Evolutionary conservation across 1,284 basidiomycete species (phyloP), one percentile per base, ranked within the genome.

Genomic region (Sporisorium iseilematis-ciliati): DNA sequence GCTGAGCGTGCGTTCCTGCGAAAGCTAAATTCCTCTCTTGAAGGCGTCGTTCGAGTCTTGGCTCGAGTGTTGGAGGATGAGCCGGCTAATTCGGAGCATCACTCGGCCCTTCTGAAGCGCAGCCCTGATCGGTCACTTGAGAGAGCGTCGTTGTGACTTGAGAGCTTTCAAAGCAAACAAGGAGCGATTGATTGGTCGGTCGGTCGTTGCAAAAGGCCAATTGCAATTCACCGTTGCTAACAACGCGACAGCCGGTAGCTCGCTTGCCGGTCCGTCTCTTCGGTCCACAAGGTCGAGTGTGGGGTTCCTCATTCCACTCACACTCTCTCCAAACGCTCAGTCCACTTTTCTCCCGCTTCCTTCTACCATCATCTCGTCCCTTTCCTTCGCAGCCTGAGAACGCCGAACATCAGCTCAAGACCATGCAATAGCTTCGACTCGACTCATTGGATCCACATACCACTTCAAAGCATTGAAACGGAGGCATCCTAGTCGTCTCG

Each of bases 241-340:
- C 18, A 50, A 20, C 10, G 26, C 14, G 29, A 18, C 26, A n/a
- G 20, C 57, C 46, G 58, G 58, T 46, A 41, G 21, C 35, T 38
- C 51, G 46, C 46, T 64, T 64, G 16, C 53, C 31, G 23, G 57
- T 33, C 49, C 20, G 49, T 51, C 33, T 35, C 49, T 20, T 51
- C 33, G 49, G 48, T 50, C 48, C 26, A 40, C 31, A 35, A 50
- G 29, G 29, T 38, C 43, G 40, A 64, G 33, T 65, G 56, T 41
- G 56, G 50, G 62, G 50, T 58, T 31, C 54, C 29, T 54, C 38
- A 8, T 54, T 31, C 45, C 29, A 25, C 8, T 31, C 23, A 35
- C 29, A 25, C 8, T 31, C 23, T 41, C 23, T 33, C 29, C 29
- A 29, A 29, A 35, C 62, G 49, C 55, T 57, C 50, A 38, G 62